A percentile compares a stretch with the other conserved stretches of the same genome.
These are phyloP conservation scores for Raphanus hybrid DNA, from an alignment of 441 rosid genomes.

Conservation along the genomic window DNA sequence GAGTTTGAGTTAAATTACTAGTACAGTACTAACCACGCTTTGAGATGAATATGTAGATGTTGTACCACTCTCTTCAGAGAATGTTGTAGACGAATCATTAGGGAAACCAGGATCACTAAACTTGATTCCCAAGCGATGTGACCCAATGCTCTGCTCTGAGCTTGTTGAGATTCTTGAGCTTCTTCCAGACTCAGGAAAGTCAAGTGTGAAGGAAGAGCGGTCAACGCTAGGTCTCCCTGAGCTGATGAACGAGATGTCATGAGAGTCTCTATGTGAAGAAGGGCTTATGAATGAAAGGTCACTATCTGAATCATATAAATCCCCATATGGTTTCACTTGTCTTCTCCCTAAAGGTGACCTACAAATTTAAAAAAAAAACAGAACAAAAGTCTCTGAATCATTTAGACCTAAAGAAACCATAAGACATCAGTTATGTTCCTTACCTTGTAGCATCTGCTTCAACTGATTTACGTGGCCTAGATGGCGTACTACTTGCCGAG, in stretches of 20 bases:
- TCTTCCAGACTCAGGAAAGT: conserved; percentile 50
- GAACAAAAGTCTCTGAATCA: conserved; percentile 6
- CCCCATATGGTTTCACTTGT: conserved; percentile 40
- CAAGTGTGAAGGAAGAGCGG: conserved; percentile 52
- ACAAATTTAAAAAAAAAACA: background rate
- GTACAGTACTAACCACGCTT: conserved; percentile 48
- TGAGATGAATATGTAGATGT: conserved; percentile 65
- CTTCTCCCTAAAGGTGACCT: conserved; percentile 56
- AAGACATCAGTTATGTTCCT: background rate
- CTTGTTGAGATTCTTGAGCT: conserved; percentile 56
- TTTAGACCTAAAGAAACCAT: background rate
- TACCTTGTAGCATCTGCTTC: conserved; percentile 44
- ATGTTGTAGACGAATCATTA: conserved; percentile 50
- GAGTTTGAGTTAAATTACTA: background rate
- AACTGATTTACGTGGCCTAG: conserved; percentile 53
- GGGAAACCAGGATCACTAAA: conserved; percentile 50
- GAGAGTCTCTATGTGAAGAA: conserved; percentile 61
- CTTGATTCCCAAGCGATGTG: conserved; percentile 53
- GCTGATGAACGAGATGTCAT: conserved; percentile 85
- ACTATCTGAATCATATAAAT: conserved; percentile 61
- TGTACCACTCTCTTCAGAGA: conserved; percentile 63
- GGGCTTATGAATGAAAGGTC: conserved; percentile 51
- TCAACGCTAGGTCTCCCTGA: conserved; percentile 86
- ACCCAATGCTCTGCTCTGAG: conserved; percentile 70
- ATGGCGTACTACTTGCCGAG: conserved; percentile 43